Base-by-base conservation (phyloP, 1,284 basidiomycete species). In the Malassezia dermatis region DNA sequence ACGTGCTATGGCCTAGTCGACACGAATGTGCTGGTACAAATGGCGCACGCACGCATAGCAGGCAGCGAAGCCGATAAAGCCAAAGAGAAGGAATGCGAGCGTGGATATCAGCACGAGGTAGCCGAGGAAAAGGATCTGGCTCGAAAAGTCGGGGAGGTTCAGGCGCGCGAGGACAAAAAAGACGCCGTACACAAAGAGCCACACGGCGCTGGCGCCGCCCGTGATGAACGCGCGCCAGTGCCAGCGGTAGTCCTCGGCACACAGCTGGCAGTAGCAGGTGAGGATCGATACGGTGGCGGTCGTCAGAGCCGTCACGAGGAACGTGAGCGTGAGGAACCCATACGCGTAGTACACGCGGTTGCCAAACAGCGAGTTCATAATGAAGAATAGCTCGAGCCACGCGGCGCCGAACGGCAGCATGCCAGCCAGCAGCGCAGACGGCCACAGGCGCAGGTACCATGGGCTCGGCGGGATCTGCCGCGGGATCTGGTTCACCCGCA, bases 221-320 rank as follows among this genome's bases (percentile, higher is more conserved):
- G 85, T 86, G 61, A 94, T 74, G 80, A 96, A 95, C 4, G 89
- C 81, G 39, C 89, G 82, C 91, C 93, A 96, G 61, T 98, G 91
- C 91, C 91, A 98, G 60, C 88, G 80, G 77, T 95, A 96, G 70
- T 98, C 91, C 75, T 96, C 93, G 10, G 89, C 86, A 63, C 91
- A 96, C 13, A 98, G 81, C 55, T 85, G 80, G 75, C 95, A 95
- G 78, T 98, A 76, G 62, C 63, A 53, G 23, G 64, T 66, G 17
- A 65, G 60, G 49, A 71, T 66, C 8, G 64, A 61, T 24, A 73
- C 69, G 2, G 69, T 71, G 1, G 71, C 69, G 0, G 67, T 64
- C 2, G 69, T 73, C 24, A 54, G 42, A 21, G 82, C 81, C 32
- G 94, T 88, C 40, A 95, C 84, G 34, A 81, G 78, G 43, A 87